A percentile compares a stretch with the other conserved stretches of the same genome.
Conservation (phyloP, 106 monocot species). For the Triglochin maritima region DNA sequence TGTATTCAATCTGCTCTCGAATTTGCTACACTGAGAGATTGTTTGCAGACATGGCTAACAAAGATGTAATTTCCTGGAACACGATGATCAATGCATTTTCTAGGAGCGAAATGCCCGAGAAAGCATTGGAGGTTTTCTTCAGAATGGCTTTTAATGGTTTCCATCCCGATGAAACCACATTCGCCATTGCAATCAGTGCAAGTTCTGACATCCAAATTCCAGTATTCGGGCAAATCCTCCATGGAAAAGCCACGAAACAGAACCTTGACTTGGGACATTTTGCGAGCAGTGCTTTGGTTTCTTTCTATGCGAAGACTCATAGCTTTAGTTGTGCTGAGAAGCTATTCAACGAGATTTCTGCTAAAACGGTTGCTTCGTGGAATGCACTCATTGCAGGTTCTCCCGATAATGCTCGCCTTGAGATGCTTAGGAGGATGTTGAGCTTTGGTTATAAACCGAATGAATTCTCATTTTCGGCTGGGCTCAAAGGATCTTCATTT, state of each 20-base stretch:
- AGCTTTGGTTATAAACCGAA: constrained; percentile 32
- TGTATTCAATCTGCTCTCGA: constrained; percentile 25
- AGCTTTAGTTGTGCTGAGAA: constrained; percentile 17
- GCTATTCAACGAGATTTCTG: constrained; percentile 31
- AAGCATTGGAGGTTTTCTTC: constrained; percentile 34
- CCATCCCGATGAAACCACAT: constrained; percentile 41
- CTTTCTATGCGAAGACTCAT: constrained; percentile 38
- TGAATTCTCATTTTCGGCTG: constrained; percentile 56
- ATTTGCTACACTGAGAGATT: constrained; percentile 15
- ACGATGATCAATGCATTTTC: constrained; percentile 35
- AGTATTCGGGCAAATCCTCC: constrained; percentile 34
- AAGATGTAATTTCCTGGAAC: constrained; percentile 63
- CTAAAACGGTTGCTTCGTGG: constrained; percentile 37
- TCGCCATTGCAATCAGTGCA: constrained; percentile 30
- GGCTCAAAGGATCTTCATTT: constrained; percentile 25
- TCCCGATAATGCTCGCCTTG: constrained; percentile 9
- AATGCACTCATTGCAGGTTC: constrained; percentile 43
- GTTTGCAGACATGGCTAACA: constrained; percentile 21
- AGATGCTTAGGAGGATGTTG: constrained; percentile 46
- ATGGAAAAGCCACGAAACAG: constrained; percentile 49
- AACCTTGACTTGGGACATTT: constrained; percentile 29
- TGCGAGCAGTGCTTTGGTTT: constrained; percentile 38
- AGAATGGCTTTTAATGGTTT: constrained; percentile 28
- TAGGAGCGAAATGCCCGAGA: constrained; percentile 19
- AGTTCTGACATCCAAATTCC: constrained; percentile 12